Evolutionary conservation across 2,329 filamentous ascomycete genomes (phyloP).

Genomic region (Volutella citrinella): DNA sequence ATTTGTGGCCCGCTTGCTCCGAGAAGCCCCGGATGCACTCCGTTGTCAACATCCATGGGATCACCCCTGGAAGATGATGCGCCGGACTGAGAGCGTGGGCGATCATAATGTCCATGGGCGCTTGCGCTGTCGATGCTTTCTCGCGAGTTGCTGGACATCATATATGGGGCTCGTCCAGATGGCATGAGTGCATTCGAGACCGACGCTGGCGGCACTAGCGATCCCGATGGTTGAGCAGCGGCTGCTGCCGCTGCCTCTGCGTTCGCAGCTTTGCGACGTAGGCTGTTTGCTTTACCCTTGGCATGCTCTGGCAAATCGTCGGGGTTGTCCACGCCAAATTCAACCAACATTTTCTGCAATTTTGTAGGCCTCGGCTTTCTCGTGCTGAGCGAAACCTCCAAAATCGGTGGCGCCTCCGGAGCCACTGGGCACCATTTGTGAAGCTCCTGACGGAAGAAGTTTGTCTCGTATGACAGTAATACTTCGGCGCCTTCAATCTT

Average conservation of each 20-base stretch:
- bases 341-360: slow-evolving; percentile 88
- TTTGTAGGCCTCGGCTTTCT: slow-evolving; percentile 95
- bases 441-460: slow-evolving; percentile 92
- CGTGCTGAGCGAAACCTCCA: slow-evolving; percentile 86
- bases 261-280: slow-evolving; percentile 68
- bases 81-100: slow-evolving; percentile 20
- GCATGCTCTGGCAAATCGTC: slow-evolving; percentile 85
- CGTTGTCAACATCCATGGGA: slow-evolving; percentile 38
- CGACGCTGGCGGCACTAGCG: slow-evolving; percentile 15
- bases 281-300: slow-evolving; percentile 71
- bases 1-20: slow-evolving; percentile 41
- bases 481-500: slow-evolving; percentile 98
- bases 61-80: slow-evolving; percentile 32
- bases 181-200: slow-evolving; percentile 15
- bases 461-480: slow-evolving; percentile 87
- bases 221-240: slow-evolving; percentile 19
- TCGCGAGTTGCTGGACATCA: slow-evolving; percentile 19
- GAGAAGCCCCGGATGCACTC: slow-evolving; percentile 43
- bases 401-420: slow-evolving; percentile 76
- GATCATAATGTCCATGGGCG: slow-evolving; percentile 28
- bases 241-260: slow-evolving; percentile 49
- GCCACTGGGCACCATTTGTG: slow-evolving; percentile 95
- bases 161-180: slow-evolving; percentile 22
- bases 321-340: slow-evolving; percentile 83
- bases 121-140: slow-evolving; percentile 15